Evolutionary conservation across 331 rosid species (phyloP).

Genomic region (Quercus tomentella): DNA sequence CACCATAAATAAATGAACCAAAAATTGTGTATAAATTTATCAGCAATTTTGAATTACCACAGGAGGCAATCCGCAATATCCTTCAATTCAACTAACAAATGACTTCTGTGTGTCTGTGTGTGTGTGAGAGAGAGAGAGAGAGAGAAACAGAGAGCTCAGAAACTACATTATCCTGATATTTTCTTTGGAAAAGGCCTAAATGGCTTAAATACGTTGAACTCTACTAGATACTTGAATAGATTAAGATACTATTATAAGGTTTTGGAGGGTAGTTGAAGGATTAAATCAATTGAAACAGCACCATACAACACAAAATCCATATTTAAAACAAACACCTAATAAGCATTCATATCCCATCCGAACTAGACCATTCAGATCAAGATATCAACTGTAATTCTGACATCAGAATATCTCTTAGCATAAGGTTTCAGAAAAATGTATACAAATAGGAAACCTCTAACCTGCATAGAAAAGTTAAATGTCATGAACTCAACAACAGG

Average conservation of each 20-base stretch:
- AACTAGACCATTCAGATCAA: no score
- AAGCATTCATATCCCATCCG: no score
- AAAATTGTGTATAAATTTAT: not conserved
- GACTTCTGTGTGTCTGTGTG: not conserved
- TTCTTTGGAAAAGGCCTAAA: not conserved
- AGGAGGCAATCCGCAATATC: not conserved
- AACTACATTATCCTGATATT: not conserved
- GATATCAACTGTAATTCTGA: no score
- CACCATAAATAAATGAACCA: not conserved
- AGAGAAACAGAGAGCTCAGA: not conserved
- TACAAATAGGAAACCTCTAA: constrained; percentile 21
- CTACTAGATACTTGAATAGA: not conserved
- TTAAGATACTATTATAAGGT: constrained; percentile 1
- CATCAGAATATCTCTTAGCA: not conserved
- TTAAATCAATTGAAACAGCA: not conserved
- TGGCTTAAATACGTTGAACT: not conserved
- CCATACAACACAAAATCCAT: not conserved
- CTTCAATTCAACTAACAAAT: not conserved
- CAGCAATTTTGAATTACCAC: not conserved
- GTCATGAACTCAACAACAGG: constrained; percentile 98
- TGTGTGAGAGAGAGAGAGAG: not conserved
- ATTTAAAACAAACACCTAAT: no score
- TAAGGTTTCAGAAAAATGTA: not conserved
- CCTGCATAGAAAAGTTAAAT: constrained; percentile 99
- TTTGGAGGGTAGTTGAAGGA: not conserved